phyloP scores from a whole-genome alignment of 768 basidiomycete species.

The Hygrocybe punicea region DNA sequence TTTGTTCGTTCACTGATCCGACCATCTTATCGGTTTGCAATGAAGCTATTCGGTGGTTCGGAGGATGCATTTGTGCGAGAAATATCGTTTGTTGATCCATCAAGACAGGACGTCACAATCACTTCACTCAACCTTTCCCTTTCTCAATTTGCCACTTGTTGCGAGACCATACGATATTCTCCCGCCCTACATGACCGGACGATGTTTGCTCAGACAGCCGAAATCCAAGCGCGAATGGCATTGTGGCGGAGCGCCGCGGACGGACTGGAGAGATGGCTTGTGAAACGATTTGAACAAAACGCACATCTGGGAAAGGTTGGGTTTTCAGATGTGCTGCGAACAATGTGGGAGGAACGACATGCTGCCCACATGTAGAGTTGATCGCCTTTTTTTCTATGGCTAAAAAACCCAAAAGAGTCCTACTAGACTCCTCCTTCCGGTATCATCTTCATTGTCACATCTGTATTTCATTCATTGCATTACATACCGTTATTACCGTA shows the following conservation, averaged over 20 bases:
- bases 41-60: conserved; percentile 86
- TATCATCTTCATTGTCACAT: too few relatives aligned
- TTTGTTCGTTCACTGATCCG: background rate
- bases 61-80: conserved; percentile 94
- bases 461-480: too few relatives aligned
- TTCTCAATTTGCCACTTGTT: conserved; percentile 91
- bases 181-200: conserved; percentile 66
- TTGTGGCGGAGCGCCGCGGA: conserved; percentile 81
- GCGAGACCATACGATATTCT: conserved; percentile 84
- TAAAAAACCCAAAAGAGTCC: background rate
- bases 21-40: conserved; percentile 26
- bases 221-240: conserved; percentile 79
- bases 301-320: conserved; percentile 85
- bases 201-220: conserved; percentile 83
- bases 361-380: conserved; percentile 15
- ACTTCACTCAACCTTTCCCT: conserved; percentile 91
- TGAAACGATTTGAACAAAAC: conserved; percentile 88
- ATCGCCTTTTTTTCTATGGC: background rate
- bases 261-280: conserved; percentile 79
- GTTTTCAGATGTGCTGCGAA: conserved; percentile 83
- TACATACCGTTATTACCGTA: too few relatives aligned
- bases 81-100: conserved; percentile 88
- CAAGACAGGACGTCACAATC: conserved; percentile 73
- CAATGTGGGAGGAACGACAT: conserved; percentile 75
- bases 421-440: too few relatives aligned